These are phyloP conservation scores for Hygrophorus pudorinus DNA, from an alignment of 768 basidiomycete species.

Conservation along the genomic window DNA sequence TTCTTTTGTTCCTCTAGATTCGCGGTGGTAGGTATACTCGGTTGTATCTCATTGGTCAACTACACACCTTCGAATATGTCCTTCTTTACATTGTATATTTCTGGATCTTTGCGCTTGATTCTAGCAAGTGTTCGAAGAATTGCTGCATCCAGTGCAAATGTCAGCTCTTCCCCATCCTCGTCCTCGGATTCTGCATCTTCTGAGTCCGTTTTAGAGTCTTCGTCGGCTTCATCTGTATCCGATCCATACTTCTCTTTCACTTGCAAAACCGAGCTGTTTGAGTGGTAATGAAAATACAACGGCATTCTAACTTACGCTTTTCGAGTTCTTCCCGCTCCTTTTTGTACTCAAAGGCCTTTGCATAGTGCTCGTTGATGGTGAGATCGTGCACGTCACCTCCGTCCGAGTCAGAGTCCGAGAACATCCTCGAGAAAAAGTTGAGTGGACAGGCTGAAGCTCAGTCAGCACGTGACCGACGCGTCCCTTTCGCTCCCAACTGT, in stretches of 20 bases:
- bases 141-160: slow-evolving; percentile 87
- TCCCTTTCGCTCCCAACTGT: no score
- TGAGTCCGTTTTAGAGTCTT: slow-evolving; percentile 46
- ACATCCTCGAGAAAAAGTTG: slow-evolving; percentile 18
- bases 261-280: slow-evolving; percentile 18
- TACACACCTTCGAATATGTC: slow-evolving; percentile 71
- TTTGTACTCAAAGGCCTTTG: slow-evolving; percentile 73
- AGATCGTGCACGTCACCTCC: slow-evolving; percentile 34
- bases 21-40: no score
- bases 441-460: no score
- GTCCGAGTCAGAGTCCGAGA: slow-evolving; percentile 41
- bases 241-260: slow-evolving; percentile 88
- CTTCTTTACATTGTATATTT: slow-evolving; percentile 65
- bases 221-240: slow-evolving; percentile 47
- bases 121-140: slow-evolving; percentile 84
- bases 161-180: slow-evolving; percentile 90
- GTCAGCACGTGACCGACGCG: no score
- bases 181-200: slow-evolving; percentile 83
- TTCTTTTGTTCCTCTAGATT: slow-evolving; percentile 56
- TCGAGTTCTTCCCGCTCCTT: slow-evolving; percentile 82
- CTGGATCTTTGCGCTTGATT: slow-evolving; percentile 75
- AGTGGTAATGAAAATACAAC: background rate
- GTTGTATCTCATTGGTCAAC: no score
- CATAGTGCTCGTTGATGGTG: slow-evolving; percentile 67
- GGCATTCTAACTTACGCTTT: slow-evolving; percentile 43